Percentiles rank a stretch among this genome's conserved stretches.
These are phyloP conservation scores for Lachnellula arida DNA, from an alignment of 2,329 filamentous ascomycete species.

Conservation along the genomic window DNA sequence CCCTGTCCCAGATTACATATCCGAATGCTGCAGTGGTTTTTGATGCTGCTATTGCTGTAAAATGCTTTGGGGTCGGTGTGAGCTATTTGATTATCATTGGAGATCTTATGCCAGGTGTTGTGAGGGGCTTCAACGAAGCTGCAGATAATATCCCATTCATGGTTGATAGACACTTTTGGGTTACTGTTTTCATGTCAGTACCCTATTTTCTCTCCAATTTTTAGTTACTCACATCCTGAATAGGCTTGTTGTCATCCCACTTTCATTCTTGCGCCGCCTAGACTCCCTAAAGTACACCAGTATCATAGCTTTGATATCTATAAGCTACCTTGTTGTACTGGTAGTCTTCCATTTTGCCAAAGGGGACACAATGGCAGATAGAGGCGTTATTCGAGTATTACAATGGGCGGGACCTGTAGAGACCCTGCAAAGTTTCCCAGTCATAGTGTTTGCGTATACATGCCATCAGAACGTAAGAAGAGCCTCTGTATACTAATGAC, in stretches of 20 bases:
- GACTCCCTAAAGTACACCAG: conserved; percentile 98
- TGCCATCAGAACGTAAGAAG: conserved; percentile 87
- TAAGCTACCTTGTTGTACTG: conserved; percentile 87
- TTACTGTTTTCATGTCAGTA: conserved; percentile 86
- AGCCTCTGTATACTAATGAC: not conserved
- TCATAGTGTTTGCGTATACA: conserved; percentile 98
- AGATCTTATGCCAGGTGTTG: conserved; percentile 94
- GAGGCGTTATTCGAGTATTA: conserved; percentile 71
- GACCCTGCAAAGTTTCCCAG: conserved; percentile 79
- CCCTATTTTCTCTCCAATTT: conserved; percentile 2
- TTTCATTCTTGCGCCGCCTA: conserved; percentile 84
- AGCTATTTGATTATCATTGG: conserved; percentile 99
- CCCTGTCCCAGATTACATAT: conserved; percentile 94
- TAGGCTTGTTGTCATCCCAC: conserved; percentile 84
- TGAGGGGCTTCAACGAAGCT: conserved; percentile 68
- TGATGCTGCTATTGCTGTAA: conserved; percentile 91
- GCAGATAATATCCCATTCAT: conserved; percentile 66
- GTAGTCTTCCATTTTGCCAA: conserved; percentile 87
- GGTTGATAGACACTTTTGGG: conserved; percentile 91
- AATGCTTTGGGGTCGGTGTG: conserved; percentile 95
- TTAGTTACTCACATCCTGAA: conserved; percentile 10
- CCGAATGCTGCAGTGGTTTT: conserved; percentile 94
- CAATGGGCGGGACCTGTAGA: conserved; percentile 75
- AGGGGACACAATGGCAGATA: conserved; percentile 68
- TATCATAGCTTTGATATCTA: conserved; percentile 83